phyloP scores from a whole-genome alignment of 2,329 filamentous ascomycete genomes.

The Hypoxylon sp. region DNA sequence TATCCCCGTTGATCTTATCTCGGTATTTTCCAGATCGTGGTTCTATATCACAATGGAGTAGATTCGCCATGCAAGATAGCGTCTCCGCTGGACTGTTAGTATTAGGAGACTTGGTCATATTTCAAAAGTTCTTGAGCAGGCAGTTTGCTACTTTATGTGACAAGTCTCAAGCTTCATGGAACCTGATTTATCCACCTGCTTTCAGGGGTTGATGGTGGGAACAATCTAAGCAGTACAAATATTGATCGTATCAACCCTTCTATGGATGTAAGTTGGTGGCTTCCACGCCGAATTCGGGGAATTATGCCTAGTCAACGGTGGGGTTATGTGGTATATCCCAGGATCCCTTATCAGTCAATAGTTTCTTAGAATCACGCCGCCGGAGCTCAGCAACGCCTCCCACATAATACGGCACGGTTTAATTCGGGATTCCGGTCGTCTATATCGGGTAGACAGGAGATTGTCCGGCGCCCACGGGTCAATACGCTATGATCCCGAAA shows the following conservation, averaged over 20 bases:
- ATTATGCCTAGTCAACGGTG: conserved; percentile 65
- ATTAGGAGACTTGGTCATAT: neutral
- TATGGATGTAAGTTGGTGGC: conserved; percentile 60
- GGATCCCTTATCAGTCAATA: conserved; percentile 51
- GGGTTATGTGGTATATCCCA: conserved; percentile 65
- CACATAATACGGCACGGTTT: conserved; percentile 59
- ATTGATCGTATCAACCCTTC: neutral
- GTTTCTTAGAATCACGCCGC: conserved; percentile 66
- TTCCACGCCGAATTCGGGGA: conserved; percentile 67
- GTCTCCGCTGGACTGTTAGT: conserved; percentile 54
- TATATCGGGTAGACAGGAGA: neutral
- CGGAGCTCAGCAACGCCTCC: conserved; percentile 56
- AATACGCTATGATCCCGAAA: neutral
- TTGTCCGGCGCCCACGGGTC: neutral
- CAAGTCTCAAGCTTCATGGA: neutral
- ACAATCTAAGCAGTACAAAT: neutral
- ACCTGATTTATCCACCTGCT: neutral
- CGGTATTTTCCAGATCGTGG: conserved; percentile 53
- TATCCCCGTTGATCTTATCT: conserved; percentile 57
- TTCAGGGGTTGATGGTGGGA: neutral
- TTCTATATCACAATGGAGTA: conserved; percentile 63
- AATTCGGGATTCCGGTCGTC: neutral
- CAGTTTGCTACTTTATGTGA: neutral
- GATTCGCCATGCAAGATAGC: conserved; percentile 68
- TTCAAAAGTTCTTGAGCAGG: neutral